These are phyloP conservation scores for Tulasnella sp. DNA, from an alignment of 768 basidiomycete genomes.

Conservation along the genomic window DNA sequence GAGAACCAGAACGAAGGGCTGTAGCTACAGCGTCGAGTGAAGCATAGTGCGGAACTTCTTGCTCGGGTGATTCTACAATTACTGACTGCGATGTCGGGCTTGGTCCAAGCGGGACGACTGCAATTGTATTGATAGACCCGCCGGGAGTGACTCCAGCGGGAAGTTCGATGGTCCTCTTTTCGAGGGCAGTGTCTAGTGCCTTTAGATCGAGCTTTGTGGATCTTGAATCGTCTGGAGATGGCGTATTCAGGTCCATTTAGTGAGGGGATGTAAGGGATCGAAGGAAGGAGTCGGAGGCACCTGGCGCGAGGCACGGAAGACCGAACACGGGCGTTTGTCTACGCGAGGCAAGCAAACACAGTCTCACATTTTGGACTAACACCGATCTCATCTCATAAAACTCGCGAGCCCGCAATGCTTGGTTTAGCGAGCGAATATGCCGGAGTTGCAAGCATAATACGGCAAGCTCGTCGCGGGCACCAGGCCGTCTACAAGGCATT, in stretches of 20 bases:
- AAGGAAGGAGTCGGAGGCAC: slow-evolving; percentile 24
- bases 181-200: slow-evolving; percentile 18
- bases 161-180: slow-evolving; percentile 13
- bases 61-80: slow-evolving; percentile 21
- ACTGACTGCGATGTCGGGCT: background rate
- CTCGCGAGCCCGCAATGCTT: background rate
- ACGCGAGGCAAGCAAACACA: slow-evolving; percentile 8
- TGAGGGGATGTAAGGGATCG: background rate
- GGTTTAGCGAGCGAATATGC: slow-evolving; percentile 2
- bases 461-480: slow-evolving; percentile 10
- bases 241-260: slow-evolving; percentile 5
- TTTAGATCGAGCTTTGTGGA: slow-evolving; percentile 20
- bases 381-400: slow-evolving; percentile 5
- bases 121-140: slow-evolving; percentile 26
- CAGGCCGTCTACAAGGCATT: background rate
- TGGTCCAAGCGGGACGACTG: slow-evolving; percentile 22
- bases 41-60: background rate
- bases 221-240: background rate
- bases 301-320: slow-evolving; percentile 6
- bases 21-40: background rate
- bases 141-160: slow-evolving; percentile 25
- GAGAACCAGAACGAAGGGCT: background rate
- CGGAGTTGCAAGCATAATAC: background rate
- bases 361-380: slow-evolving; percentile 20
- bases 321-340: slow-evolving; percentile 23